Evolutionary conservation across 2,329 filamentous ascomycete genomes (phyloP).

Genomic region (Neospermospora avenae): DNA sequence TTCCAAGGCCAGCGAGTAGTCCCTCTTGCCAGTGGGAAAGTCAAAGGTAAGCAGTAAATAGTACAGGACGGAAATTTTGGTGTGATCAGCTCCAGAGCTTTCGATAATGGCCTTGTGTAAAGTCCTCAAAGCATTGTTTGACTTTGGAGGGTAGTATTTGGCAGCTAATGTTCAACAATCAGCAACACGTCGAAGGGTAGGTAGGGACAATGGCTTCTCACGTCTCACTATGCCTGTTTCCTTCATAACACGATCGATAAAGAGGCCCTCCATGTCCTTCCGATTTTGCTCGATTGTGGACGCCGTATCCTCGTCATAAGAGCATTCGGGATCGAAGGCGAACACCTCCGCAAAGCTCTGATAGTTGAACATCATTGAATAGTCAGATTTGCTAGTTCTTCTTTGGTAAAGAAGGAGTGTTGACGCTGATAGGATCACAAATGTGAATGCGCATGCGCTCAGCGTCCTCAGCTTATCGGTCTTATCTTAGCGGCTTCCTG

Average conservation of each 20-base stretch:
- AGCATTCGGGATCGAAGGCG: conserved; percentile 53
- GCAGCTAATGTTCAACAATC: conserved; percentile 40
- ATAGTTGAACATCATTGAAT: conserved; percentile 56
- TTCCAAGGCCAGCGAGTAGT: conserved; percentile 56
- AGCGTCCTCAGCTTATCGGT: conserved; percentile 10
- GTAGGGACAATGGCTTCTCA: conserved; percentile 37
- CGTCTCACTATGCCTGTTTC: conserved; percentile 68
- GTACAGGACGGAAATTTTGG: conserved; percentile 80
- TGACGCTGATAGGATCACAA: background rate
- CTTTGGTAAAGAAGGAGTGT: background rate
- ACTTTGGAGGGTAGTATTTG: conserved; percentile 72
- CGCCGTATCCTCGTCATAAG: conserved; percentile 58
- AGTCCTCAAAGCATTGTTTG: conserved; percentile 62
- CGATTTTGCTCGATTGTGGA: conserved; percentile 65
- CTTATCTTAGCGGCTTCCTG: conserved; percentile 28
- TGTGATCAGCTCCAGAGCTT: conserved; percentile 62
- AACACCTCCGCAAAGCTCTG: conserved; percentile 69
- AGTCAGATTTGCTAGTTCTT: background rate
- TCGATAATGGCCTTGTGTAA: conserved; percentile 69
- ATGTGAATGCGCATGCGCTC: background rate
- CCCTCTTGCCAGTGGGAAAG: conserved; percentile 39
- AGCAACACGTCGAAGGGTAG: background rate
- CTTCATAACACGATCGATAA: conserved; percentile 74
- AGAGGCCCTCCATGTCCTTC: conserved; percentile 68
- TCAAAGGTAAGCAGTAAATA: conserved; percentile 76